These are phyloP conservation scores for Hymenoscyphus albidus DNA, from an alignment of 2,329 filamentous ascomycete genomes.

Conservation along the genomic window DNA sequence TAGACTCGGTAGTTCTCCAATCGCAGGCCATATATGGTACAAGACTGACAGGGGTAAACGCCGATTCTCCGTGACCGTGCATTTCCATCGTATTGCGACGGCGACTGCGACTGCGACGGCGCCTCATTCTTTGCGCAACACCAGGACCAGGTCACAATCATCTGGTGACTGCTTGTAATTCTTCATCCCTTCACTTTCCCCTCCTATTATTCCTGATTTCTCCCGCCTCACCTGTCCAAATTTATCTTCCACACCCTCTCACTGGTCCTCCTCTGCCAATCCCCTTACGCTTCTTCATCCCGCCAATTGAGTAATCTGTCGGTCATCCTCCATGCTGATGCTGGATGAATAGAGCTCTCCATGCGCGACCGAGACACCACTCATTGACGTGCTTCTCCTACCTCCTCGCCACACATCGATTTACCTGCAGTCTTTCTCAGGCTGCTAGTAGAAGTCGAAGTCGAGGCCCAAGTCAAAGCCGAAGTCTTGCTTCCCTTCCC, in stretches of 20 bases:
- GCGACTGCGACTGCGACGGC: not conserved
- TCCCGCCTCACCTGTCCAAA: not conserved
- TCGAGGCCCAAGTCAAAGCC: not conserved
- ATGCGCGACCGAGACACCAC: slow-evolving; percentile 31
- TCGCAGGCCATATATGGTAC: not conserved
- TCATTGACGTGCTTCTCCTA: slow-evolving; percentile 31
- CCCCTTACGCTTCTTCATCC: not conserved
- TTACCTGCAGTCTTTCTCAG: not conserved
- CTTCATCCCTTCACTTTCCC: not conserved
- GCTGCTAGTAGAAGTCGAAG: no score
- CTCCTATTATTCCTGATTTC: not conserved
- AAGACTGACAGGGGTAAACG: not conserved
- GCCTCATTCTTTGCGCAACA: not conserved
- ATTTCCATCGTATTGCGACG: not conserved
- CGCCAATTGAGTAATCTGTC: slow-evolving; percentile 10
- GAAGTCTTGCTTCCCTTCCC: not conserved
- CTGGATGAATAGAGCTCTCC: slow-evolving; percentile 34
- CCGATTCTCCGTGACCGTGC: not conserved
- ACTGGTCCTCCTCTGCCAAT: no score
- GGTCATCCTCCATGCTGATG: slow-evolving; percentile 24
- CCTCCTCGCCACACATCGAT: slow-evolving; percentile 20
- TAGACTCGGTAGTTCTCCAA: not conserved
- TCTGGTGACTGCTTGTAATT: not conserved
- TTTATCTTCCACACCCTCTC: not conserved
- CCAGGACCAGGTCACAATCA: not conserved